A percentile compares a stretch with the other conserved stretches of the same genome.
Evolutionary conservation across 1,284 basidiomycete species (phyloP).

Genomic region (Trichosporon ovoides): DNA sequence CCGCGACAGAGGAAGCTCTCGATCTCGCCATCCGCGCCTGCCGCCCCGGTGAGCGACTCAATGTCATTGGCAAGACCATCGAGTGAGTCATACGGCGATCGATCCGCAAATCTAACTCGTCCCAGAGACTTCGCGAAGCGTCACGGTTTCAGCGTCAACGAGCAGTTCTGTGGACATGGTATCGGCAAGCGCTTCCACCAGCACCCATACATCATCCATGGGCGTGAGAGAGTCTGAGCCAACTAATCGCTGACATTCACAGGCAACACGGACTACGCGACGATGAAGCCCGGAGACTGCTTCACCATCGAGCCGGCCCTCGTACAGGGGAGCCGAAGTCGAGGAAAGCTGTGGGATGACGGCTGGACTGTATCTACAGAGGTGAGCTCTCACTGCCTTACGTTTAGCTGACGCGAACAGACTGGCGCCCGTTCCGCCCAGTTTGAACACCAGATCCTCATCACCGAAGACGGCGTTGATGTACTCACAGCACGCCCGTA

Average conservation of each 20-base stretch:
- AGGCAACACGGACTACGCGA: conserved; percentile 72
- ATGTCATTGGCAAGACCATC: conserved; percentile 70
- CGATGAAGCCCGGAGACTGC: conserved; percentile 75
- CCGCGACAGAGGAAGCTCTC: conserved; percentile 62
- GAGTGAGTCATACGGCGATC: conserved; percentile 50
- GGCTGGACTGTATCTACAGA: conserved; percentile 82
- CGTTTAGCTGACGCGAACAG: conserved; percentile 33
- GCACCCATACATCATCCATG: conserved; percentile 77
- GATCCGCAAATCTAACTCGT: neutral
- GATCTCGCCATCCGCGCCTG: conserved; percentile 68
- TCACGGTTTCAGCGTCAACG: conserved; percentile 60
- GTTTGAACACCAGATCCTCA: conserved; percentile 79
- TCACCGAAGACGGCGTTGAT: conserved; percentile 66
- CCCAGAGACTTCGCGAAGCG: conserved; percentile 45
- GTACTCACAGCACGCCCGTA: conserved; percentile 53
- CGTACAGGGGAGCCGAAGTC: conserved; percentile 64
- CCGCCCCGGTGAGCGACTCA: conserved; percentile 67
- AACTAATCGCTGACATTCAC: neutral
- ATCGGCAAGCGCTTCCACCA: conserved; percentile 79
- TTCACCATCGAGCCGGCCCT: conserved; percentile 85
- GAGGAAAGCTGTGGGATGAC: conserved; percentile 72
- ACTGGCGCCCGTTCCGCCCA: conserved; percentile 70
- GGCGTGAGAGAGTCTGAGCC: conserved; percentile 48
- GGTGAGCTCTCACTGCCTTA: conserved; percentile 49
- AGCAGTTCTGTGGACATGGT: conserved; percentile 65